phyloP scores from a whole-genome alignment of 495 filamentous ascomycete species.

The Pseudomonodictys pantanalensis region DNA sequence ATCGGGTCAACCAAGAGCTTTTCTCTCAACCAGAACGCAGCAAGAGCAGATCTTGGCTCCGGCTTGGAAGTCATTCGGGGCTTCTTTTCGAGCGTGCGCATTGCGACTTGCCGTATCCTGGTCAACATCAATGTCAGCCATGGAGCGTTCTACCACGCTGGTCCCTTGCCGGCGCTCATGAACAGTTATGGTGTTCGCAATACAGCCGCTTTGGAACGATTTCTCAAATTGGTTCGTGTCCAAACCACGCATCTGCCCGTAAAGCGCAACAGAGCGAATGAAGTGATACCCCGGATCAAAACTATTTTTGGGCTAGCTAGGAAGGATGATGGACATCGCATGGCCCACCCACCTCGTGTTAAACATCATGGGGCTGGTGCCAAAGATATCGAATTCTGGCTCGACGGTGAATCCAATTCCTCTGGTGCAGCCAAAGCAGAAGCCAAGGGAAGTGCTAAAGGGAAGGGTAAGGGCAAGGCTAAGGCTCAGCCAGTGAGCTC shows the following conservation, averaged over 20 bases:
- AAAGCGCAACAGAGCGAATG: conserved; percentile 8
- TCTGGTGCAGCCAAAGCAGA: background rate
- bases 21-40: conserved; percentile 25
- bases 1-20: conserved; percentile 30
- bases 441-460: conserved; percentile 3
- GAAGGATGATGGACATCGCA: conserved; percentile 21
- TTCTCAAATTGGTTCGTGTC: conserved; percentile 19
- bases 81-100: conserved; percentile 48
- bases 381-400: conserved; percentile 26
- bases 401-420: conserved; percentile 8
- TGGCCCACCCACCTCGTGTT: conserved; percentile 19
- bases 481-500: conserved; percentile 6
- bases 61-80: conserved; percentile 48
- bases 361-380: conserved; percentile 13
- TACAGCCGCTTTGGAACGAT: background rate
- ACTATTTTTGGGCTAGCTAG: conserved; percentile 26
- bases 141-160: conserved; percentile 43
- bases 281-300: conserved; percentile 15
- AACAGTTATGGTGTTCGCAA: conserved; percentile 1
- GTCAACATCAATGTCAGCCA: conserved; percentile 49
- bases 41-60: conserved; percentile 33
- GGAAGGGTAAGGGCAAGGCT: conserved; percentile 2
- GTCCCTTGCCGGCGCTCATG: conserved; percentile 25
- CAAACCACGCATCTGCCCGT: conserved; percentile 6
- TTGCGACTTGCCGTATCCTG: conserved; percentile 41